Base-by-base conservation (phyloP, 305 asterid genomes). In the Fraxinus sp. region DNA sequence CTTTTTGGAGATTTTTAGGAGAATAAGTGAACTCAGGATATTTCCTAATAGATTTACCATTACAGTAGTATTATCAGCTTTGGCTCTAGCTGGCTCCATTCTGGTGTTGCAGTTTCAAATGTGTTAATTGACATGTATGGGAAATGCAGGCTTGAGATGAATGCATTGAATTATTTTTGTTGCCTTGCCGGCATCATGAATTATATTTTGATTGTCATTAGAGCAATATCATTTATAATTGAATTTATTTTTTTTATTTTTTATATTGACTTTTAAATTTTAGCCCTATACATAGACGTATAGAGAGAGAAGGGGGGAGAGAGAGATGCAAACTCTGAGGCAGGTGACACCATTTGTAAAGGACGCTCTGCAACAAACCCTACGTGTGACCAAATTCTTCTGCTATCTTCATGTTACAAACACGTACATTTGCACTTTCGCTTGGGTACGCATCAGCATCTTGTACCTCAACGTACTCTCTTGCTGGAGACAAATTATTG, bases 71-170 rank as follows among this genome's bases (percentile, higher is more conserved):
- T 83, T 95, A 66, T 94, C 98, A 5, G 94, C 90, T 80, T 80
- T 95, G 28, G 88, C 94, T 10, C 80, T 86, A 80, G 86, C 88
- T 22, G 97, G 89, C 35, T 93, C 89, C 10, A 80, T 81, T 82
- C 33, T 14, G 93, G 91, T 46, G 72, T 89, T 74, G 93, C 90
- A 7, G 91, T 91, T 83, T 83, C 74, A 78, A 95, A 95, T 85
- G 93, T 93, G 1, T 85, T 95, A 62, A 89, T 93, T 82, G 98
- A 93, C 87, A 90, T 93, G 96, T 95, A 93, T 75, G 98, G 98
- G 70, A 95, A 95, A 87, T 91, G 98, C 83, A 84, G 85, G 74
- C 85, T 85, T 20, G 85, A 90, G 55, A 46, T 55, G 22, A 90
- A 91, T 83, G 97, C 98, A 20, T 37, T 85, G 20, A 9, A 33